Evolutionary conservation across 2,329 filamentous ascomycete species (phyloP), one percentile per base, ranked within the genome.

Genomic region (Trichoderma semiorbis): DNA sequence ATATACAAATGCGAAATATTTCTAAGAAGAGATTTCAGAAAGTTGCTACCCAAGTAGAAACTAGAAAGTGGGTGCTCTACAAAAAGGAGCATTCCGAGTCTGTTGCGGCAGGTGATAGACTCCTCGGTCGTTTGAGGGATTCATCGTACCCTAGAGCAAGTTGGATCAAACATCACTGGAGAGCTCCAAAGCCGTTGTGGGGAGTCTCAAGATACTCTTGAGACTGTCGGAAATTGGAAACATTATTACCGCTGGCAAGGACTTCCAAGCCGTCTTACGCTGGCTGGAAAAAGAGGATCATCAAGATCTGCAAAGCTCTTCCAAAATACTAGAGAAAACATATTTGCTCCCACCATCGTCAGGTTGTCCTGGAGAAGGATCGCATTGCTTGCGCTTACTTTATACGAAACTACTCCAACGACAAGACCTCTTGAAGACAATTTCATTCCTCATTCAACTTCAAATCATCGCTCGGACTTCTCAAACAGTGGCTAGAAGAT

Each of bases 311-410:
- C 72, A 75, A 79, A 68, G 76, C 75, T 69, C 77, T 85, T 36
- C 78, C 84, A 18, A 50, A 74, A 6, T 84, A 82, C 73, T 77
- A 81, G 5, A 74, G 83, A 84, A 71, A 82, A 81, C 83, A 81
- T 71, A 75, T 82, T 57, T 81, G 75, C 69, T 78, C 75, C 11
- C 83, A 80, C 75, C 78, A 81, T 72, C 77, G 77, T 30, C 53
- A 30, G 26, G 53, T 57, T 57, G 26, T 57, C 53, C 16, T 32
- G 26, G 26, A 30, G 16, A 8, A 8, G 26, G 26, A 57, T 57
- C 8, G 14, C 5, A 30, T 57, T 30, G 32, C 28, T 14, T 57
- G 53, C 26, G 14, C 34, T 57, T 10, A 18, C 50, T 28, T n/a
- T 57, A 30, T 18, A 16, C 14, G 5, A 57, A 57, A 30, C 14